Evolutionary conservation across 768 basidiomycete species (phyloP).

Genomic region (Termitomyces sp.): DNA sequence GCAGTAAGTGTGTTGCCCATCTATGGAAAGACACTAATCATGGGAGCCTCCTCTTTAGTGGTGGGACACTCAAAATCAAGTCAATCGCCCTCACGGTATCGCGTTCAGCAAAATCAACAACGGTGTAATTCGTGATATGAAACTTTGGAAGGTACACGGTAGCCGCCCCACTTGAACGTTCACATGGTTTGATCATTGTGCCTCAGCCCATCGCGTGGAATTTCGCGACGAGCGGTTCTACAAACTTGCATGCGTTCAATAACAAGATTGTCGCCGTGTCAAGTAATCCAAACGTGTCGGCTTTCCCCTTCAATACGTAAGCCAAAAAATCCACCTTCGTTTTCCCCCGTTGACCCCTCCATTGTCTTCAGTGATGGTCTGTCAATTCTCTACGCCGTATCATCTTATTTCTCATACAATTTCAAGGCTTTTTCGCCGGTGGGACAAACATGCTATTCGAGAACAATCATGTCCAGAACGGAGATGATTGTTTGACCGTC

Average conservation of each 20-base stretch:
- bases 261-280: conserved; percentile 55
- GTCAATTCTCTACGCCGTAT: neutral
- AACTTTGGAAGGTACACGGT: conserved; percentile 45
- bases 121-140: conserved; percentile 56
- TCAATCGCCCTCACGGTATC: conserved; percentile 53
- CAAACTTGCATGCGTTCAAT: conserved; percentile 48
- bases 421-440: conserved; percentile 47
- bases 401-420: neutral
- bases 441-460: conserved; percentile 58
- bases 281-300: conserved; percentile 33
- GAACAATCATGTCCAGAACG: conserved; percentile 53
- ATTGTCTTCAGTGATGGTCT: conserved; percentile 32
- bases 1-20: conserved; percentile 25
- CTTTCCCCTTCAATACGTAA: conserved; percentile 62
- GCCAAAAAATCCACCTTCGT: conserved; percentile 13
- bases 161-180: neutral
- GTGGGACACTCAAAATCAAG: conserved; percentile 53
- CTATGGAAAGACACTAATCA: neutral
- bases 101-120: conserved; percentile 49
- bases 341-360: neutral
- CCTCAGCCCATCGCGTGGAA: conserved; percentile 55
- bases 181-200: neutral
- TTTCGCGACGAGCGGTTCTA: conserved; percentile 48
- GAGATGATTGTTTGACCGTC: conserved; percentile 62
- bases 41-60: conserved; percentile 32